These are phyloP conservation scores for Penicillium desertorum DNA, from an alignment of 495 filamentous ascomycete genomes.

Conservation along the genomic window DNA sequence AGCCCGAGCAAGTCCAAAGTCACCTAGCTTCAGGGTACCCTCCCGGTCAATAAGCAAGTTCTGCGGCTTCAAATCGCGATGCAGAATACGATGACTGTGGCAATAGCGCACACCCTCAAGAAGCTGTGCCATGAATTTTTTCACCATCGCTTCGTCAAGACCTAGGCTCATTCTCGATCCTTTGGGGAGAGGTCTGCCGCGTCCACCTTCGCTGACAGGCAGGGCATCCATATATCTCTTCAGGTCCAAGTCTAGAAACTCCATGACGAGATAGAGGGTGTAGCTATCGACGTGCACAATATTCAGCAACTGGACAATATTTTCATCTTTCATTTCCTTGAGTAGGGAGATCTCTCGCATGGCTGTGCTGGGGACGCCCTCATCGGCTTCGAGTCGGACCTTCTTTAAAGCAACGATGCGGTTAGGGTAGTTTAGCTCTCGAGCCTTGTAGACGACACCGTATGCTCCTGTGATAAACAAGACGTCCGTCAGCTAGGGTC, in stretches of 20 bases:
- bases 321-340: slow-evolving; percentile 94
- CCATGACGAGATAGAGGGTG: slow-evolving; percentile 92
- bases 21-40: slow-evolving; percentile 92
- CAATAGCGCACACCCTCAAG: slow-evolving; percentile 90
- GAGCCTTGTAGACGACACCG: slow-evolving; percentile 89
- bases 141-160: slow-evolving; percentile 85
- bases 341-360: slow-evolving; percentile 94
- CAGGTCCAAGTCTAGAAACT: slow-evolving; percentile 89
- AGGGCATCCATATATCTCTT: slow-evolving; percentile 99
- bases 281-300: slow-evolving; percentile 95
- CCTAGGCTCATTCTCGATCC: slow-evolving; percentile 71
- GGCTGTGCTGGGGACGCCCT: slow-evolving; percentile 92
- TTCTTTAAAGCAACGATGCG: slow-evolving; percentile 95
- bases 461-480: slow-evolving; percentile 65
- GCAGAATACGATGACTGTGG: slow-evolving; percentile 89
- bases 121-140: slow-evolving; percentile 95
- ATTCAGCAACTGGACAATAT: slow-evolving; percentile 87
- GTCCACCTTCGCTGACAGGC: slow-evolving; percentile 82
- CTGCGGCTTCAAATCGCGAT: slow-evolving; percentile 96
- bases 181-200: slow-evolving; percentile 85
- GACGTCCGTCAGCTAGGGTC: slow-evolving; percentile 15
- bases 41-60: slow-evolving; percentile 93
- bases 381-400: slow-evolving; percentile 94
- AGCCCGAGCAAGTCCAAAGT: slow-evolving; percentile 93
- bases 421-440: slow-evolving; percentile 71